Base-by-base conservation (phyloP, 1,284 basidiomycete species). In the Microbotryum scabiosae region DNA sequence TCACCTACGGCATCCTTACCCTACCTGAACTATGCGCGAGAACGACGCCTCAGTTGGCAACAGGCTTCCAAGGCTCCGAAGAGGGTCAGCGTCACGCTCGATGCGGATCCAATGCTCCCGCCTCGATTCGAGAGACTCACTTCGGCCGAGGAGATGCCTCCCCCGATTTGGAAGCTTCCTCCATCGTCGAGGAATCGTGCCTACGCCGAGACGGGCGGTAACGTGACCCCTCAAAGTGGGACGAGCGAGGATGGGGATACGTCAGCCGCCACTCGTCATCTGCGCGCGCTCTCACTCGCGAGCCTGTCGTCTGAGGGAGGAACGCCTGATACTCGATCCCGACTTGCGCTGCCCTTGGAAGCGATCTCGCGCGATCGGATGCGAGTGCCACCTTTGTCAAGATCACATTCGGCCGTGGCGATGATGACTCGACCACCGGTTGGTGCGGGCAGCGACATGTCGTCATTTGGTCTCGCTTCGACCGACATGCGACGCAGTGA, bases 401-500 rank as follows among this genome's bases (percentile, higher is more conserved):
- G 36, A 12, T 41, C 36, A 4, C 25, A 32, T 43, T 30, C 53
- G 44, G 7, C 44, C 43, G 8, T 25, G 23, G 9, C 12, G 26
- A 26, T 20, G 28, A 10, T 54, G 44, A 16, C 20, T 54, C 25
- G 44, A 47, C 44, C 51, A 23, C 5, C 51, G 23, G 44, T 1
- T 18, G 20, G 12, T 30, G 26, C 4, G 45, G 32, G 44, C 20
- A 25, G 6, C 53, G 44, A 25, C 25, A 26, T 12, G 20, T 32
- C 44, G 20, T 32, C 44, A 14, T n/a, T 30, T n/a, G 20, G 18
- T 50, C 48, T 20, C 21, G 28, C 12, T 26, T 51, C 49, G 18
- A n/a, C 49, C 56, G 56, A 57, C 25, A 57, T 57, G 56, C 32
- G 49, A 21, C 41, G 56, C 20, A 51, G 49, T 25, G 56, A 46